Conservation (phyloP, 345 rosid genomes). For the Aegle marmelos region DNA sequence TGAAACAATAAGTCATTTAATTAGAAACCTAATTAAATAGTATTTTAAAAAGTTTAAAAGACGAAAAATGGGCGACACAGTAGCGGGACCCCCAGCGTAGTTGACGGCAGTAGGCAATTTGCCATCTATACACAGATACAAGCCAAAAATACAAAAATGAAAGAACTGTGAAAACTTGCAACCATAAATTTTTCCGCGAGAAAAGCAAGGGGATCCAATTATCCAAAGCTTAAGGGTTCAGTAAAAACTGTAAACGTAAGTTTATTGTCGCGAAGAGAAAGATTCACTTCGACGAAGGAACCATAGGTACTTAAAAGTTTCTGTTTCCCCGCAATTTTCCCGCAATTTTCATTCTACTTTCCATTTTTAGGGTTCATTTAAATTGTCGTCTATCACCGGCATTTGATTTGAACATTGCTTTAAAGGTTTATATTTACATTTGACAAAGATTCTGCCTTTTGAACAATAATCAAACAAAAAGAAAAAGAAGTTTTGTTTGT, state of each 20-base stretch:
- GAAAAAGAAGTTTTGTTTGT: too few species aligned
- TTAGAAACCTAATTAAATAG: too few species aligned
- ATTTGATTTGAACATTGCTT: not conserved
- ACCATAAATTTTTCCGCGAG: not conserved
- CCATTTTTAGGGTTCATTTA: not conserved
- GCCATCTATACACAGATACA: too few species aligned
- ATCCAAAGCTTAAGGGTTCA: not conserved
- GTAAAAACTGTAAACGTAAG: not conserved
- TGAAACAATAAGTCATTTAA: too few species aligned
- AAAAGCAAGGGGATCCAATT: not conserved
- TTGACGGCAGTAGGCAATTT: too few species aligned
- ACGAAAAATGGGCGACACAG: too few species aligned
- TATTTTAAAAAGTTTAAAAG: too few species aligned
- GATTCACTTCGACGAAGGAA: conserved; percentile 1
- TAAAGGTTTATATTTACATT: not conserved
- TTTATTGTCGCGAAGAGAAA: not conserved
- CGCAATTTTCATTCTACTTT: not conserved
- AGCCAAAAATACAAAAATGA: not conserved
- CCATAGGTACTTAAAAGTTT: not conserved
- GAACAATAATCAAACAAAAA: not conserved
- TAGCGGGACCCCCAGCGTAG: too few species aligned
- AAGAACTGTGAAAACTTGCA: not conserved
- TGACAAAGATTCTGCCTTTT: not conserved
- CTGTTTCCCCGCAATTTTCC: not conserved
- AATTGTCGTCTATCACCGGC: not conserved